Conservation (phyloP, 2,329 filamentous ascomycete genomes). For the Alternaria brassicae region DNA sequence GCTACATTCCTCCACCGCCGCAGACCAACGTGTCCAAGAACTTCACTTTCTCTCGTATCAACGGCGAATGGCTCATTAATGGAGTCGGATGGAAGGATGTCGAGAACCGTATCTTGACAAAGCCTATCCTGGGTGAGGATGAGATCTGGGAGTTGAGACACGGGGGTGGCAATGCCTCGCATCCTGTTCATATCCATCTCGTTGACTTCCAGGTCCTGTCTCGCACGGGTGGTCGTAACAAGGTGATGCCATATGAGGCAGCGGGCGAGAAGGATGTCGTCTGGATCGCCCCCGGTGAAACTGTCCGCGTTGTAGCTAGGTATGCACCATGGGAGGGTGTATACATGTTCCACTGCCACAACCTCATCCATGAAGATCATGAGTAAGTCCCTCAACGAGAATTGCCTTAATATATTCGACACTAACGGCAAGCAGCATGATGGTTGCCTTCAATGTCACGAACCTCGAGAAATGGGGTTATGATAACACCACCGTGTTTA, state of each 20-base stretch:
- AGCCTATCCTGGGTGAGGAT: constrained; percentile 41
- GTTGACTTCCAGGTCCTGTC: constrained; percentile 64
- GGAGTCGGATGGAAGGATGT: constrained; percentile 45
- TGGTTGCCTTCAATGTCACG: constrained; percentile 55
- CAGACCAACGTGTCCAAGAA: constrained; percentile 23
- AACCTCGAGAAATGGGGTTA: constrained; percentile 46
- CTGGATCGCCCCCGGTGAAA: constrained; percentile 60
- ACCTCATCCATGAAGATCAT: constrained; percentile 56
- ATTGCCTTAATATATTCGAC: too few species aligned
- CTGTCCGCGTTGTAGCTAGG: constrained; percentile 35
- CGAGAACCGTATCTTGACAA: constrained; percentile 42
- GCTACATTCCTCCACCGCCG: constrained; percentile 34
- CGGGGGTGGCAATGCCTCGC: constrained; percentile 58
- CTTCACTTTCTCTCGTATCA: constrained; percentile 43
- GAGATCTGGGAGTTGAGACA: constrained; percentile 55
- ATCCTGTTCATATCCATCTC: constrained; percentile 65
- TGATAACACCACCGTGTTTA: constrained; percentile 40
- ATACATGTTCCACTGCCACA: constrained; percentile 58
- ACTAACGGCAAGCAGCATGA: constrained; percentile 41
- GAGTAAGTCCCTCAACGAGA: constrained; percentile 29
- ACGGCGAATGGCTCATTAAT: constrained; percentile 44
- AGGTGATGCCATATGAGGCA: constrained; percentile 61
- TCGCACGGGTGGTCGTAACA: constrained; percentile 54
- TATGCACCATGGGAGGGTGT: constrained; percentile 56
- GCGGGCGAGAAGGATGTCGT: constrained; percentile 66